Percentiles rank a stretch among this genome's conserved stretches.
These are phyloP conservation scores for Erythrophleum ivorense DNA, from an alignment of 331 rosid genomes.

Conservation along the genomic window DNA sequence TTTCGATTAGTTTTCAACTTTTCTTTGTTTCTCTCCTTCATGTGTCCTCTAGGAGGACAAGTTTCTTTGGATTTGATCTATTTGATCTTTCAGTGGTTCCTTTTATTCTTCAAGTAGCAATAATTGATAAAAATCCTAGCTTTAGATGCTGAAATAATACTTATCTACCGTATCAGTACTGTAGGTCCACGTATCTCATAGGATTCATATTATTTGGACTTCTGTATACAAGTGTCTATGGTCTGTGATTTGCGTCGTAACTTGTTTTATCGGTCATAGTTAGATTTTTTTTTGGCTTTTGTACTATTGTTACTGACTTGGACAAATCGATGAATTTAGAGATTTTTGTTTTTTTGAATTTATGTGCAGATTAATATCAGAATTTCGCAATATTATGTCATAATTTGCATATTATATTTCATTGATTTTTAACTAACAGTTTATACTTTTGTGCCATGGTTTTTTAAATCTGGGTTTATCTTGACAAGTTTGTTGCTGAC, in stretches of 20 bases:
- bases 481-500: conserved; percentile 4
- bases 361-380: neutral
- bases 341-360: neutral
- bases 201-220: conserved; percentile 16
- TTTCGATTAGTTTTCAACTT: neutral
- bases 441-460: neutral
- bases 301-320: neutral
- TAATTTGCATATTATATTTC: neutral
- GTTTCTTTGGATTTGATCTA: conserved; percentile 23
- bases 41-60: neutral
- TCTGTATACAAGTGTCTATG: neutral
- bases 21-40: neutral
- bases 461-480: neutral
- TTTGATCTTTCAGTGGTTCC: neutral
- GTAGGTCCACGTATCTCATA: neutral
- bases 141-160: neutral
- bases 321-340: neutral
- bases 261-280: neutral
- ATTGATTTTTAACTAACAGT: neutral
- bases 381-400: neutral
- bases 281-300: neutral
- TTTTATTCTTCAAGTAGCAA: neutral
- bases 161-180: neutral
- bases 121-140: neutral
- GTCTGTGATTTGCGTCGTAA: neutral